phyloP scores from a whole-genome alignment of 2,329 filamentous ascomycete genomes.

The Sporothrix humicola region DNA sequence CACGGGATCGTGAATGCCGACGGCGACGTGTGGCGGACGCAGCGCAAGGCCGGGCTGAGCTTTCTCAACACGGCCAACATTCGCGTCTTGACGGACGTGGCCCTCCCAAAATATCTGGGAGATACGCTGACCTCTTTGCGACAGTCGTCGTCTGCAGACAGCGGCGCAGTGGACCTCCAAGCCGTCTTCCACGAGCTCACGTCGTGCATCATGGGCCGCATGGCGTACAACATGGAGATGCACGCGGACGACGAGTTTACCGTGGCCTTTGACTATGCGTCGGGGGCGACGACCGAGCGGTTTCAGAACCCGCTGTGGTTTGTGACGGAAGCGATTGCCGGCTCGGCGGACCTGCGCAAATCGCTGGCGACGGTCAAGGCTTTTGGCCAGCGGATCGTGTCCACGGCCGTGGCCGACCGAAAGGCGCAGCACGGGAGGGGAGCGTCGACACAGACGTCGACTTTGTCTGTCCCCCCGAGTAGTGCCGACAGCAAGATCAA shows the following conservation, averaged over 20 bases:
- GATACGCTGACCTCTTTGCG: constrained; percentile 51
- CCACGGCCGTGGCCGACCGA: constrained; percentile 56
- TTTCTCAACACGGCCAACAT: constrained; percentile 66
- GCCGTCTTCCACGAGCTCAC: constrained; percentile 67
- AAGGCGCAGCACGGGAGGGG: constrained; percentile 30
- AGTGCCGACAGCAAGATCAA: constrained; percentile 42
- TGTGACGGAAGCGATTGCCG: constrained; percentile 61
- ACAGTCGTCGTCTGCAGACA: constrained; percentile 35
- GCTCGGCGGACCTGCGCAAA: constrained; percentile 52
- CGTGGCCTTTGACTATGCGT: constrained; percentile 66
- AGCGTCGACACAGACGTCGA: background rate
- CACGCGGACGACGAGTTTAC: constrained; percentile 66
- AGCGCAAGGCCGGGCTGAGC: constrained; percentile 64
- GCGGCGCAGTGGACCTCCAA: constrained; percentile 58
- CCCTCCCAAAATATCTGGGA: constrained; percentile 60
- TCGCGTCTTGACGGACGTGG: constrained; percentile 60
- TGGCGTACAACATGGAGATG: constrained; percentile 74
- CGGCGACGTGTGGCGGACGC: constrained; percentile 66
- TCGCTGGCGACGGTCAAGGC: constrained; percentile 52
- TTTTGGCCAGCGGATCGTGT: constrained; percentile 64
- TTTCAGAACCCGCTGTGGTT: constrained; percentile 71
- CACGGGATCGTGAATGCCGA: constrained; percentile 71
- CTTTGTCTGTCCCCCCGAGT: background rate
- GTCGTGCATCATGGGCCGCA: constrained; percentile 68
- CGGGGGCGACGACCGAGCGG: constrained; percentile 62